Evolutionary conservation across 192 early-diverging fungal species (phyloP).

Genomic region (Umbelopsis isabellina): DNA sequence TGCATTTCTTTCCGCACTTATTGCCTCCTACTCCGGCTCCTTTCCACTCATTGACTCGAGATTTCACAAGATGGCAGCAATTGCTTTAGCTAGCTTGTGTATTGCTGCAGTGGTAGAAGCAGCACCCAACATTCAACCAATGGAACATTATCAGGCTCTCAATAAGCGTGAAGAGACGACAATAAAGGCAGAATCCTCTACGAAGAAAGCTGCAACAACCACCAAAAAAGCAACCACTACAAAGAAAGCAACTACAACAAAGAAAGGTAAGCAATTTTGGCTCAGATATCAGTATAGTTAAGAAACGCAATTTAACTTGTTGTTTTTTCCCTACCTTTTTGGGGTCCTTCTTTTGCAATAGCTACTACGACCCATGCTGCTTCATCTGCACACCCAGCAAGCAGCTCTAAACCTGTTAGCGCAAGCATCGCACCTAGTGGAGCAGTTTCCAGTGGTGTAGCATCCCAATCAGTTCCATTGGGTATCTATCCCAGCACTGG

Average conservation of each 20-base stretch:
- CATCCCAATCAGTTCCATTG: neutral
- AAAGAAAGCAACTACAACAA: neutral
- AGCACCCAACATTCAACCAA: neutral
- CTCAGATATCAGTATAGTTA: too few species aligned
- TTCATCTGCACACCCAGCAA: too few species aligned
- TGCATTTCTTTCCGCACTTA: slow-evolving; percentile 1
- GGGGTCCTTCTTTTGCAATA: too few species aligned
- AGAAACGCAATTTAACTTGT: too few species aligned
- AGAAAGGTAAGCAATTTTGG: too few species aligned
- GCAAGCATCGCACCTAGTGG: neutral
- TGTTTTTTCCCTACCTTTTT: too few species aligned
- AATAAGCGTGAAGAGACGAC: slow-evolving; percentile 1
- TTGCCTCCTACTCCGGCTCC: slow-evolving; percentile 5
- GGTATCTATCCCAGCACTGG: neutral
- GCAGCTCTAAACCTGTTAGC: too few species aligned
- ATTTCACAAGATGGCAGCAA: slow-evolving; percentile 15
- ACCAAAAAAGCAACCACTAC: neutral
- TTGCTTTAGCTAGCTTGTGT: slow-evolving; percentile 18
- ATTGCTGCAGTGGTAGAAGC: neutral
- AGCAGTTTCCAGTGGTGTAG: neutral
- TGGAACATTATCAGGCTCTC: slow-evolving; percentile 1
- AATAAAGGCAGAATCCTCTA: neutral
- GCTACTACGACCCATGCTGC: too few species aligned
- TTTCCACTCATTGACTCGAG: slow-evolving; percentile 16
- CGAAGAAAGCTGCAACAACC: neutral